Evolutionary conservation across 2,329 filamentous ascomycete genomes (phyloP).

Genomic region (Alternaria dauci): DNA sequence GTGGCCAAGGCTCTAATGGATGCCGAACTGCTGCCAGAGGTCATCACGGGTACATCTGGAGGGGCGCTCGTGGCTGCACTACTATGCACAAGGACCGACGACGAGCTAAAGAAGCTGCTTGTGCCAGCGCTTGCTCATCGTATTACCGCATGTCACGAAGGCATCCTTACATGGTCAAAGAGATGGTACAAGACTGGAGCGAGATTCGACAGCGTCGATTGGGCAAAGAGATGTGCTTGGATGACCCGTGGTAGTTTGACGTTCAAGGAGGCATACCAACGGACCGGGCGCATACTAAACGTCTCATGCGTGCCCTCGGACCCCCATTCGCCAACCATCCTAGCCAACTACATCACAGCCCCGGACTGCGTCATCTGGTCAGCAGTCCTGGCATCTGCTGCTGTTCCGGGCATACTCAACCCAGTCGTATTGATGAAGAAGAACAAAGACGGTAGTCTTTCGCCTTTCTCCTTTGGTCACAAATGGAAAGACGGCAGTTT

Average conservation of each 20-base stretch:
- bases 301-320: constrained; percentile 96
- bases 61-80: constrained; percentile 89
- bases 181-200: constrained; percentile 94
- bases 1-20: constrained; percentile 90
- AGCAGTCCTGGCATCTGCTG: constrained; percentile 90
- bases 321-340: constrained; percentile 88
- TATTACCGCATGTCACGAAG: constrained; percentile 86
- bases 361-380: constrained; percentile 99
- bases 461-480: constrained; percentile 94
- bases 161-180: constrained; percentile 75
- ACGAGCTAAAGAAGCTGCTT: constrained; percentile 84
- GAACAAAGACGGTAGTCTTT: constrained; percentile 75
- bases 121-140: constrained; percentile 85
- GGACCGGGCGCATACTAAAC: constrained; percentile 93
- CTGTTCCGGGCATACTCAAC: constrained; percentile 94
- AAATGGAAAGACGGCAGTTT: constrained; percentile 99
- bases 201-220: constrained; percentile 91
- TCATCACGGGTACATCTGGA: constrained; percentile 96
- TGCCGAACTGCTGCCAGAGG: constrained; percentile 83
- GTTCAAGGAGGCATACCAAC: constrained; percentile 91
- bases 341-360: constrained; percentile 93
- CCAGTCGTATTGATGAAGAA: constrained; percentile 94
- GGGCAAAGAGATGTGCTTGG: constrained; percentile 86
- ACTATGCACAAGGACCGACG: constrained; percentile 87
- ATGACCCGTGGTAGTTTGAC: constrained; percentile 91